Conservation (phyloP, 2,329 filamentous ascomycete species). For the Pyrenophora tritici-repentis region DNA sequence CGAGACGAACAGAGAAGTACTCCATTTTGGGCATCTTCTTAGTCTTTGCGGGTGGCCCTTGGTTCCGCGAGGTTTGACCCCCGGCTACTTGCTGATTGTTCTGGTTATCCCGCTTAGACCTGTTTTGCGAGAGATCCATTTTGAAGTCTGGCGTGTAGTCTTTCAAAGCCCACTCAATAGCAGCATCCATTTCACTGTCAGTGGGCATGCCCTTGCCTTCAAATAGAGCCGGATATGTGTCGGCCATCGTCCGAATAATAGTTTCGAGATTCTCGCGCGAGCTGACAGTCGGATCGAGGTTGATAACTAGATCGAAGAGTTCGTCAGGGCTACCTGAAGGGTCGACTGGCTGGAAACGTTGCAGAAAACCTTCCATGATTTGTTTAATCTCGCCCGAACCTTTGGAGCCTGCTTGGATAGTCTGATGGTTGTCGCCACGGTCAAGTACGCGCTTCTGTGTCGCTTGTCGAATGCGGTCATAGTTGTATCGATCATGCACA, state of each 20-base stretch:
- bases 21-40: slow-evolving; percentile 61
- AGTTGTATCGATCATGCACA: slow-evolving; percentile 70
- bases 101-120: slow-evolving; percentile 23
- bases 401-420: slow-evolving; percentile 83
- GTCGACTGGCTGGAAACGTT: slow-evolving; percentile 80
- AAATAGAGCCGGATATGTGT: slow-evolving; percentile 78
- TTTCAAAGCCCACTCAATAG: slow-evolving; percentile 74
- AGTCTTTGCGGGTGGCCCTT: slow-evolving; percentile 48
- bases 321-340: slow-evolving; percentile 71
- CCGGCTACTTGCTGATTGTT: slow-evolving; percentile 42
- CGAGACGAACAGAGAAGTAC: slow-evolving; percentile 67
- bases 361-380: slow-evolving; percentile 94
- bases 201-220: slow-evolving; percentile 65
- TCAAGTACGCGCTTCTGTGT: slow-evolving; percentile 79
- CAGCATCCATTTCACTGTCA: slow-evolving; percentile 74
- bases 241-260: slow-evolving; percentile 71
- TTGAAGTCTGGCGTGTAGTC: slow-evolving; percentile 78
- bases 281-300: slow-evolving; percentile 76
- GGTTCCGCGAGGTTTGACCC: slow-evolving; percentile 18
- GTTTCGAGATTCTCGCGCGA: slow-evolving; percentile 87
- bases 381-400: slow-evolving; percentile 74
- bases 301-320: slow-evolving; percentile 81
- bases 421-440: slow-evolving; percentile 96
- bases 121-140: slow-evolving; percentile 69
- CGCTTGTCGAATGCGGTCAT: slow-evolving; percentile 73